Conservation (phyloP, 169 alveolate species). For the Miamiensis avidus region DNA sequence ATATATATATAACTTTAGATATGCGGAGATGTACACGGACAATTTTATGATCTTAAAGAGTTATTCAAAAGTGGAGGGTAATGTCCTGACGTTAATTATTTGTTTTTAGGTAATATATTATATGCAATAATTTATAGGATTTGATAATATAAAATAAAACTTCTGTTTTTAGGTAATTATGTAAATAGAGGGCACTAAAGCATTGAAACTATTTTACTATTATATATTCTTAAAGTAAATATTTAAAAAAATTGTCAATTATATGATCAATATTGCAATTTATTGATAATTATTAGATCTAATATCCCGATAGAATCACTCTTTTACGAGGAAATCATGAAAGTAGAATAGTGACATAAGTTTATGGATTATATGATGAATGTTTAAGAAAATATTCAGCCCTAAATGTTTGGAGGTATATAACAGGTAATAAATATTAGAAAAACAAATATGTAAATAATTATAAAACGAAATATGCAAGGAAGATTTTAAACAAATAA, state of each 20-base stretch:
- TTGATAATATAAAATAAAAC: slow-evolving; percentile 29
- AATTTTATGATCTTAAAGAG: slow-evolving; percentile 77
- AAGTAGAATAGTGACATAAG: slow-evolving; percentile 65
- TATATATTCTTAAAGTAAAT: slow-evolving; percentile 79
- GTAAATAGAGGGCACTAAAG: slow-evolving; percentile 83
- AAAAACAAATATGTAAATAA: no score
- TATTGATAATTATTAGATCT: slow-evolving; percentile 38
- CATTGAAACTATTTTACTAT: slow-evolving; percentile 75
- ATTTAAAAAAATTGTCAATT: no score
- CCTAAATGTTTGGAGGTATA: slow-evolving; percentile 80
- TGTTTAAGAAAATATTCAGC: slow-evolving; percentile 77
- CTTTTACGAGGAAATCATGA: slow-evolving; percentile 87
- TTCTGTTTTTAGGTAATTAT: slow-evolving; percentile 76
- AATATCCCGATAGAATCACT: slow-evolving; percentile 76
- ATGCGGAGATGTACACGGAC: slow-evolving; percentile 87
- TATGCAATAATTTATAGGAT: neutral
- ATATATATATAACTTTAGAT: neutral
- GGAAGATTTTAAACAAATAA: no score
- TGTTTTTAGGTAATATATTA: slow-evolving; percentile 72
- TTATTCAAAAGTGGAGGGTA: slow-evolving; percentile 79
- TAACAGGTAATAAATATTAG: slow-evolving; percentile 84
- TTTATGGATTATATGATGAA: slow-evolving; percentile 89
- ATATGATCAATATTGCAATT: no score
- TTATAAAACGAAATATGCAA: no score
- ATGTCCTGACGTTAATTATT: slow-evolving; percentile 69